Base-by-base conservation (phyloP, 352 stramenopile species). In the Proteromonas lacertae region DNA sequence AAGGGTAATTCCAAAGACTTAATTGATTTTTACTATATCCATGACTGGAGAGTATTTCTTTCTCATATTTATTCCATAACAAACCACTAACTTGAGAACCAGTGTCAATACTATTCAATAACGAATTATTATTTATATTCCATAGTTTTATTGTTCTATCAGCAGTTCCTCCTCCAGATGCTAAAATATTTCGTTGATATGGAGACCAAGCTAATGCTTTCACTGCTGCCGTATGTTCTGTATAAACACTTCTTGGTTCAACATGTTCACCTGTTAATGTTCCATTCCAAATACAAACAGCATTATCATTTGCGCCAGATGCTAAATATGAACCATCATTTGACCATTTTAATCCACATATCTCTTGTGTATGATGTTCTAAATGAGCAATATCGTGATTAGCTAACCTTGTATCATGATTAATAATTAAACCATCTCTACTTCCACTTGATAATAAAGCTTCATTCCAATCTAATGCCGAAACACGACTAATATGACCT, bases 141-240 rank as follows among this genome's bases (percentile, higher is more conserved):
- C 86, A 98, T 45, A 96, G 90, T 57, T 98, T 96, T 58, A 98
- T 96, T 37, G 67, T 83, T 25, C 82, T 61, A 57, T 98, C 86
- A 14, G 82, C 82, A 16, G 86, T 95, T 43, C 86, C 86, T 22
- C 80, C 86, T 35, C 86, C 86, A 8, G 75, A 86, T 0, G 86
- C 86, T 26, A 98, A 63, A 6, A 93, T 43, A 46, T 92, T 83
- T 13, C 76, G 71, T 45, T 96, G 75, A 62, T 87, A 90, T 6
- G 86, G 86, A 50, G 76, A 95, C 86, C 86, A 98, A 4, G 83
- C 81, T 35, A 98, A 66, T 14, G 86, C 83, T 50, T 96, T 96
- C 17, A 98, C 83, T 21, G 66, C 71, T 53, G 66, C 51, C 53
- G 63, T 69, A 57, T 98, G 87, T 17, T 95, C 73, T 19, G 74